phyloP scores from a whole-genome alignment of 2,329 filamentous ascomycete genomes.

The Apiospora pterosperma region DNA sequence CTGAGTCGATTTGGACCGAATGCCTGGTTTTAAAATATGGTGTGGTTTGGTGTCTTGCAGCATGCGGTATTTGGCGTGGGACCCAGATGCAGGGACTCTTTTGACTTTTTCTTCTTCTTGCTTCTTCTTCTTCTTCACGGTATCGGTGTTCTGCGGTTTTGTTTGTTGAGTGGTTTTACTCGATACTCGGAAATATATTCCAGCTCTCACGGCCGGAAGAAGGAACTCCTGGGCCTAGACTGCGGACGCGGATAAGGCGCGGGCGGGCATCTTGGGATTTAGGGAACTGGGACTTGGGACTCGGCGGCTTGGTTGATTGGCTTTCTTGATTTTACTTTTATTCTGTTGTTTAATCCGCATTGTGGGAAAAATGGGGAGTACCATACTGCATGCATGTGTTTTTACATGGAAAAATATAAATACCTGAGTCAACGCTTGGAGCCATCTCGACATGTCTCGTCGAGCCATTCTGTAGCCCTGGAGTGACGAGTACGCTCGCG shows the following conservation, averaged over 20 bases:
- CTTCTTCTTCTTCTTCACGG: no score
- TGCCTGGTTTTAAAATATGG: neutral
- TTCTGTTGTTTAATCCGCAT: neutral
- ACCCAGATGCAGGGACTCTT: neutral
- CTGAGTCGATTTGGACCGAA: neutral
- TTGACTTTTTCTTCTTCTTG: no score
- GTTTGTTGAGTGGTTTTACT: neutral
- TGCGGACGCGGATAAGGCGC: neutral
- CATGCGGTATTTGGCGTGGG: neutral
- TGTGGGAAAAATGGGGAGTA: neutral
- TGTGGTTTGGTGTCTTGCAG: neutral
- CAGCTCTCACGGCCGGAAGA: neutral
- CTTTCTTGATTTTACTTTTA: neutral
- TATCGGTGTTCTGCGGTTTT: neutral
- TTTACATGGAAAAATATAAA: neutral
- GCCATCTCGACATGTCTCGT: neutral
- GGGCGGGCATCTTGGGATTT: neutral
- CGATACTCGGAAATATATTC: neutral
- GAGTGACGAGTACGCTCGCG: no score
- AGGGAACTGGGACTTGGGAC: neutral
- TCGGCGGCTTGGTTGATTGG: neutral
- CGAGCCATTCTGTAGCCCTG: neutral
- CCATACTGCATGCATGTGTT: neutral
- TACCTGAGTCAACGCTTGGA: neutral
- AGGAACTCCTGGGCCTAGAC: neutral